Base-by-base conservation (phyloP, 2,329 filamentous ascomycete genomes). In the Cercospora sojina region DNA sequence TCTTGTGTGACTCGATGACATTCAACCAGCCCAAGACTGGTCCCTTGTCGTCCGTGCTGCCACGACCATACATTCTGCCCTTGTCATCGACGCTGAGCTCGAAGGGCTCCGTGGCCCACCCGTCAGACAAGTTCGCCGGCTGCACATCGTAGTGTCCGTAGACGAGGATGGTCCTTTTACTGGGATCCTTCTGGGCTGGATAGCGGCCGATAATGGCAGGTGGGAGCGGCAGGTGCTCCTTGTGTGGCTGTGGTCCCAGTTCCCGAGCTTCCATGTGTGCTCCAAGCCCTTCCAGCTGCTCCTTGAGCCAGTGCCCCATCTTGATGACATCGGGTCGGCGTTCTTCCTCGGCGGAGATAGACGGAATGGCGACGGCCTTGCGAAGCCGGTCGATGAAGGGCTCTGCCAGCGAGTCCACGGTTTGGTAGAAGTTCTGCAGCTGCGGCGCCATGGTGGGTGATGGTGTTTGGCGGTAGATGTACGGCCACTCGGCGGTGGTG, bases 121-220 rank as follows among this genome's bases (percentile, higher is more conserved):
- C 95, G 75, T 99, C 95, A 73, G 91, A 91, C 83, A 91, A 91
- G 77, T 93, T 87, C 35, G 95, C 95, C 27, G 95, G 95, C 82
- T 99, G 95, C 38, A 99, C 95, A 79, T 99, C 95, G 83, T 99
- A 99, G 84, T 99, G 95, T 57, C 95, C 95, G 77, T 99, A 99
- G 56, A 99, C 92, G 69, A 99, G 86, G 72, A 99, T 95, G 38
- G 93, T 98, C 67, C 91, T 88, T 87, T 98, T 99, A 80, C 87
- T 92, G 80, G 91, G 89, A 79, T 98, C 93, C 79, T 88, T 91
- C 72, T 95, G 93, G 10, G 74, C 74, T 23, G 75, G 75, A 79
- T 98, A 98, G 72, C 95, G 90, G 59, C 90, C 94, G 70, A 99
- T 87, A 64, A 99, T 88, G 60, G 97, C 93, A 1, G 95, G 95